Base-by-base conservation (phyloP, 495 filamentous ascomycete genomes). In the Penicillium paxilli region DNA sequence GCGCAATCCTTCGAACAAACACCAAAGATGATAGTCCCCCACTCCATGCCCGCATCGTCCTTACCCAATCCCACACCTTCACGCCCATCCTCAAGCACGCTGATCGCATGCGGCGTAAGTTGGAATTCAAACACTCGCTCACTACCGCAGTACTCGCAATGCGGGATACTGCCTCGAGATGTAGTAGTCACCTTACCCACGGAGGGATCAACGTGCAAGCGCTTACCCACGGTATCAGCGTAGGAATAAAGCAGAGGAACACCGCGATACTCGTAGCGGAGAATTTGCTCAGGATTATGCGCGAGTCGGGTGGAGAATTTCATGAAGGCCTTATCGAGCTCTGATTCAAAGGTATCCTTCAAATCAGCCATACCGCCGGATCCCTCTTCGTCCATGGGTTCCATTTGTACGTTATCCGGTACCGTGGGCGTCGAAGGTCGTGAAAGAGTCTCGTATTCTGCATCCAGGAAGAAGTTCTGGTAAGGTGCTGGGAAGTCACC, bases 1-100 rank as follows among this genome's bases (percentile, higher is more conserved):
- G 73, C 77, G 70, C 91, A 96, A 64, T 93, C 85, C 60, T 66
- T 75, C 38, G 69, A 73, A 70, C 94, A 99, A 19, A 95, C 91
- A 0, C 84, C 90, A n/a, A 97, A 67, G 40, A 98, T 83, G n/a
- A 99, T 79, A 12, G 89, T 96, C 0, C 95, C 95, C 94, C 94
- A 99, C 60, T 99, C 94, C 94, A 99, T 97, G 0, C 95, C 94
- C 33, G 93, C 91, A 56, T 79, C 75, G 33, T 70, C 68, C 50
- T 75, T 69, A 0, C 73, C 74, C 35, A 78, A 64, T 1, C 73
- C 74, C 48, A 96, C 65, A 11, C 83, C 82, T 56, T 82, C 74
- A 51, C 91, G 85, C 16, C 90, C 90, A 6, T 80, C 86, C 74
- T 98, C 94, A 35, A 98, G 75, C 74, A 94, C 86, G 28, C 80